phyloP scores from a whole-genome alignment of 2,329 filamentous ascomycete species.

The Exophiala viscosa region DNA sequence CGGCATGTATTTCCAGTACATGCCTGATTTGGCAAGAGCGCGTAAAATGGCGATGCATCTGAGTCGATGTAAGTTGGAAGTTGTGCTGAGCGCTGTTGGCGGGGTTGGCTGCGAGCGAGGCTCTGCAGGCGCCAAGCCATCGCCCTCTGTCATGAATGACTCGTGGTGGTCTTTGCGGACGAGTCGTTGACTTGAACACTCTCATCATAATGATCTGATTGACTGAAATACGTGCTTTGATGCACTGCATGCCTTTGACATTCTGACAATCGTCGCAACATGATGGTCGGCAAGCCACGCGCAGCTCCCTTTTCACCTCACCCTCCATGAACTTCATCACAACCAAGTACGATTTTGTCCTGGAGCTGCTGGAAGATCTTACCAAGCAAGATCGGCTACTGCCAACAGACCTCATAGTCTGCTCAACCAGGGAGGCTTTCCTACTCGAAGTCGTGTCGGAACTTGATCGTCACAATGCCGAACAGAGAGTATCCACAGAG shows the following conservation, averaged over 20 bases:
- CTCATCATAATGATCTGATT: not conserved
- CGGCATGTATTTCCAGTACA: too few relatives aligned
- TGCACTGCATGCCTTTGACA: not conserved
- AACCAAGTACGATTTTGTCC: constrained; percentile 44
- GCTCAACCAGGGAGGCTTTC: constrained; percentile 63
- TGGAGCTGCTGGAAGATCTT: constrained; percentile 60
- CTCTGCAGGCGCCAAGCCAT: not conserved
- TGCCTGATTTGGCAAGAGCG: too few relatives aligned
- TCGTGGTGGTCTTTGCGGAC: too few relatives aligned
- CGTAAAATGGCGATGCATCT: too few relatives aligned
- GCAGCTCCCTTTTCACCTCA: not conserved
- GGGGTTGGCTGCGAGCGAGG: not conserved
- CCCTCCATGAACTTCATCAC: constrained; percentile 8
- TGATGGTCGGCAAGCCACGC: not conserved
- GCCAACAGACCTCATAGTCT: constrained; percentile 68
- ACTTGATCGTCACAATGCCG: constrained; percentile 32
- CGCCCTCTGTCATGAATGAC: not conserved
- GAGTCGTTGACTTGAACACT: not conserved
- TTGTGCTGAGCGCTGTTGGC: too few relatives aligned
- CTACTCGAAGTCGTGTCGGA: constrained; percentile 55
- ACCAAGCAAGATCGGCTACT: constrained; percentile 51
- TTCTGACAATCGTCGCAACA: not conserved
- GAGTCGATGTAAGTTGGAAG: too few relatives aligned
- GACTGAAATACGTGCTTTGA: not conserved
- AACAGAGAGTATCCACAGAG: constrained; percentile 12